Evolutionary conservation across 768 basidiomycete genomes (phyloP), one percentile per base, ranked within the genome.

Genomic region (Serendipita sp.): DNA sequence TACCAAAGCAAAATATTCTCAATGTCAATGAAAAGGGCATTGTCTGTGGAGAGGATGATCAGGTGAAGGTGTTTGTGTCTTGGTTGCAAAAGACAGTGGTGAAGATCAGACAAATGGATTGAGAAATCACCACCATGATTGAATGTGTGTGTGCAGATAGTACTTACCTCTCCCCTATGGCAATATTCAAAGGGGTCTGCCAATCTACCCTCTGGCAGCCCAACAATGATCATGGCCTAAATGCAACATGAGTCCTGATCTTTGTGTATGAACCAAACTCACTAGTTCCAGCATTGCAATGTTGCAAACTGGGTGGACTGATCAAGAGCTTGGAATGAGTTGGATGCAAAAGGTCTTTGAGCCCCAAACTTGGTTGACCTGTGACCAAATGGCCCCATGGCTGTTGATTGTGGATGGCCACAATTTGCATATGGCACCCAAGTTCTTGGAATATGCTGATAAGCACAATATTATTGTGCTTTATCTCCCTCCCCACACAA

Each of bases 351-450:
- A 73, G 20, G 62, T 26, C 24, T 80, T 78, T 63, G 72, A 79
- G 42, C 53, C 63, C n/a, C 66, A 72, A 42, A 80, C 77, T 17
- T 51, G 65, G 11, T 9, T 13, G 9, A 14, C 16, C 26, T 11
- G 48, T 26, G 26, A 51, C 13, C 13, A 9, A 11, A 9, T 9
- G 26, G 26, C 26, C 13, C 48, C 48, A 24, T 64, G 68, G 0
- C 63, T 78, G 0, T 75, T 81, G 9, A 65, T 76, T 11, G 71
- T 81, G 11, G 76, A 81, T 70, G 75, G 79, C 0, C 79, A 81
- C 61, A 73, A 69, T 58, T 79, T 75, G 0, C 78, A 80, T 62
- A 75, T 72, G 62, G 74, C 72, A 2, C 51, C 61, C 3, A 69
- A 61, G 3, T 76, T 79, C 62, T 73, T 81, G 17, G 61, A 70